Conservation (phyloP, 805 yeast genomes). For the Isabelozyma heimii region DNA sequence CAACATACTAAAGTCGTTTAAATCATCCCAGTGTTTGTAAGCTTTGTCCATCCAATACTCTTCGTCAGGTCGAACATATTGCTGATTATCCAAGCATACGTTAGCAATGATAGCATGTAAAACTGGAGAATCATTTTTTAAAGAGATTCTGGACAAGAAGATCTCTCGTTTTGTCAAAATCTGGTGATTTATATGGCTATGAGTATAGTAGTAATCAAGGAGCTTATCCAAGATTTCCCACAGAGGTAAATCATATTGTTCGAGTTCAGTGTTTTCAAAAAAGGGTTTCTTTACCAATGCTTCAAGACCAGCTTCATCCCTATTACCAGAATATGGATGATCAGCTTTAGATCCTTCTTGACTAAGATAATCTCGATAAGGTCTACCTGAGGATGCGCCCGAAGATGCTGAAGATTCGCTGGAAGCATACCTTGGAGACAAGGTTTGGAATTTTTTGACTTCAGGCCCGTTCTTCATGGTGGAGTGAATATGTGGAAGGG, state of each 20-base stretch:
- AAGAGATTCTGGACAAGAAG: slow-evolving; percentile 16
- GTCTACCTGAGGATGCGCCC: neutral
- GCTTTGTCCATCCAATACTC: slow-evolving; percentile 18
- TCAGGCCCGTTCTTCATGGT: neutral
- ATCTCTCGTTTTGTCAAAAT: slow-evolving; percentile 15
- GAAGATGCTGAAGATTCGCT: neutral
- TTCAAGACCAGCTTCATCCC: neutral
- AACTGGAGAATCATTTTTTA: slow-evolving; percentile 18
- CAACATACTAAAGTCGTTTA: slow-evolving; percentile 25
- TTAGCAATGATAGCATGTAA: slow-evolving; percentile 24
- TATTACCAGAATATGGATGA: neutral
- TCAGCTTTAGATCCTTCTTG: neutral
- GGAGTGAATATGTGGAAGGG: too few relatives aligned
- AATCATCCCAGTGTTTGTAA: slow-evolving; percentile 20
- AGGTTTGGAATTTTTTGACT: neutral
- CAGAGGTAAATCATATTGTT: slow-evolving; percentile 20
- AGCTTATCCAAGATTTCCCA: slow-evolving; percentile 15
- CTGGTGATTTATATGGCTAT: slow-evolving; percentile 18
- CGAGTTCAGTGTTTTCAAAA: slow-evolving; percentile 10
- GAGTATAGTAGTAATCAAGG: slow-evolving; percentile 20
- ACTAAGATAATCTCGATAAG: neutral
- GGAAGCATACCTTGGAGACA: neutral
- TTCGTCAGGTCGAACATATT: slow-evolving; percentile 10
- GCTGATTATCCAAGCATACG: slow-evolving; percentile 9
- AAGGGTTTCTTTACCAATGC: neutral